phyloP scores from a whole-genome alignment of 768 basidiomycete species.

The Boletus speciosus region DNA sequence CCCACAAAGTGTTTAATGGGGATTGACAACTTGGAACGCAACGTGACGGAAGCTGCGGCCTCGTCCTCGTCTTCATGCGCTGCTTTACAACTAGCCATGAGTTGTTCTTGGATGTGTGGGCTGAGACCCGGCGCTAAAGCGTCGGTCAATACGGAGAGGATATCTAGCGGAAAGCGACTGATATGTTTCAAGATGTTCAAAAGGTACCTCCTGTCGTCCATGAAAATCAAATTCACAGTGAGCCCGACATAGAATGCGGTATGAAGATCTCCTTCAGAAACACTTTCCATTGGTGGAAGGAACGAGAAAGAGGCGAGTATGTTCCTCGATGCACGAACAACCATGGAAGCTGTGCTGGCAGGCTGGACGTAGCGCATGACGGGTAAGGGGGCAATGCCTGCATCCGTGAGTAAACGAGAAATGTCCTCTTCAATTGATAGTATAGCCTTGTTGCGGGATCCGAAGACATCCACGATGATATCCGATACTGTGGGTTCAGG shows the following conservation, averaged over 20 bases:
- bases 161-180: constrained; percentile 40
- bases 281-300: constrained; percentile 15
- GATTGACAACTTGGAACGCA: constrained; percentile 23
- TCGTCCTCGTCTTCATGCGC: constrained; percentile 32
- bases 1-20: constrained; percentile 46
- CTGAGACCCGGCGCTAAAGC: constrained; percentile 35
- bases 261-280: constrained; percentile 33
- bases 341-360: constrained; percentile 34
- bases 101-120: constrained; percentile 17
- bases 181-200: constrained; percentile 32
- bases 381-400: constrained; percentile 22
- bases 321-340: constrained; percentile 39
- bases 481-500: constrained; percentile 34
- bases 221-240: constrained; percentile 37
- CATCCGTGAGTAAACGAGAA: constrained; percentile 28
- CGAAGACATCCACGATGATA: constrained; percentile 48
- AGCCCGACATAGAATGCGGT: constrained; percentile 37
- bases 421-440: constrained; percentile 37
- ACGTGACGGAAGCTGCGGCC: constrained; percentile 22
- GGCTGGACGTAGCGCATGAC: constrained; percentile 27
- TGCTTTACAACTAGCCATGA: constrained; percentile 31
- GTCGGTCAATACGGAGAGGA: constrained; percentile 39
- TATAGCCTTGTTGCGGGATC: constrained; percentile 33
- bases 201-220: constrained; percentile 32
- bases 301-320: constrained; percentile 34